Evolutionary conservation across 2,329 filamentous ascomycete genomes (phyloP), one percentile per base, ranked within the genome.

Genomic region (Cylindrodendrum hubeiense): DNA sequence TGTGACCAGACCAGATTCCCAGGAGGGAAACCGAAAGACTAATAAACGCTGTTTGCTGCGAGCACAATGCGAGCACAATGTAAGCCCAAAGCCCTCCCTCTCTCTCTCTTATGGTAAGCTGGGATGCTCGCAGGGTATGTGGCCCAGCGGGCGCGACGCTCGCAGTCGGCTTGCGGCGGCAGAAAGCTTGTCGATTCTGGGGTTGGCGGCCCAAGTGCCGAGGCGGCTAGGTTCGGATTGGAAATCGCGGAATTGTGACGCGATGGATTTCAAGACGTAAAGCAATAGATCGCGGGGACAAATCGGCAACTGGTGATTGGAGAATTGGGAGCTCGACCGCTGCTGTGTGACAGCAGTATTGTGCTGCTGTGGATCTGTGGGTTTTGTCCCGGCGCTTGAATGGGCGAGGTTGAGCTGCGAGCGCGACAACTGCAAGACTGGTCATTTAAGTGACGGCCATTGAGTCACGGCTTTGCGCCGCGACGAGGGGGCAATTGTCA

Each of bases 171-270:
- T 77, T 71, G 65, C 61, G 47, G 65, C 75, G 75, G 75, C 74
- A 74, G 61, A 73, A 52, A 66, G 64, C 62, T 72, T 68, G 67
- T 74, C 65, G 65, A 71, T 71, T 57, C 59, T 51, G 57, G 53
- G 49, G 60, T 47, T 66, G 66, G 68, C 63, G 67, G 52, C 49
- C 34, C 22, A 58, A 64, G 54, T 60, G 59, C 66, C 55, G 66
- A 59, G 66, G 69, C 73, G 73, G 73, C 67, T 74, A 75, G 67
- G 69, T 74, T 75, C 73, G 73, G 73, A 75, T 75, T 75, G 70
- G 65, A 72, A 73, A 74, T 74, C 41, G 71, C 72, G 72, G 71
- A 75, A 73, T 61, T 66, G 64, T 65, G 55, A 71, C 62, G 64
- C 68, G 65, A 47, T 53, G 57, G 57, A 43, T 39, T 22, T 47